Evolutionary conservation across 2,329 filamentous ascomycete genomes (phyloP), one percentile per base, ranked within the genome.

Genomic region (Fusarium heterosporum): DNA sequence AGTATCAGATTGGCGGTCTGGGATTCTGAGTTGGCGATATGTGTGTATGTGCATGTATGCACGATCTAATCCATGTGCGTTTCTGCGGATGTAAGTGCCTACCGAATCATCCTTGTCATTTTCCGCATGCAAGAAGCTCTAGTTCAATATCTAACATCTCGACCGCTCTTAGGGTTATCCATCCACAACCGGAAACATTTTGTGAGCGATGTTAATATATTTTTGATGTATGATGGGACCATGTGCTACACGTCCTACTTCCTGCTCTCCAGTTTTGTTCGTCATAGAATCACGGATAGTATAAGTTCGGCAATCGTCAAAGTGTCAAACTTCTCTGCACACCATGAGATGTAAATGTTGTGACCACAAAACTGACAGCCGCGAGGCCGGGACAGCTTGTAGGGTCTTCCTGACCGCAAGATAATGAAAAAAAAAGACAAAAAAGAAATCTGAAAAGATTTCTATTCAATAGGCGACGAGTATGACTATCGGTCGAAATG

Each of bases 1-100:
- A 28, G 36, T 52, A 41, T 40, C 51, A 58, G 61, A 72, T 46
- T 70, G 59, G 70, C 70, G 70, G 70, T 72, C 70, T 73, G 66
- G 60, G 63, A 54, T 72, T 58, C 54, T 72, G 70, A 72, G 70
- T 55, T 72, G 70, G 68, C 70, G 45, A 63, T 63, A 70, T 70
- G 62, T 60, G 70, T 58, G 69, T 64, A 62, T 40, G 56, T 55
- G 54, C 51, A 61, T 55, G 46, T 68, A 72, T 72, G 70, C 63
- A 64, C 61, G 65, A 68, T 68, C 40, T 54, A 32, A 65, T 58
- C 57, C 69, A 57, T 56, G 70, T 57, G 52, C 6, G 39, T 53
- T 58, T 17, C 55, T 36, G 16, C 34, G 16, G 34, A 17, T 36
- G 34, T n/a, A 36, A n/a, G 34, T 36, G 34, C 34, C 34, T 36